phyloP scores from a whole-genome alignment of 1,139 yeast genomes.

The Scheffersomyces cryptocercus region DNA sequence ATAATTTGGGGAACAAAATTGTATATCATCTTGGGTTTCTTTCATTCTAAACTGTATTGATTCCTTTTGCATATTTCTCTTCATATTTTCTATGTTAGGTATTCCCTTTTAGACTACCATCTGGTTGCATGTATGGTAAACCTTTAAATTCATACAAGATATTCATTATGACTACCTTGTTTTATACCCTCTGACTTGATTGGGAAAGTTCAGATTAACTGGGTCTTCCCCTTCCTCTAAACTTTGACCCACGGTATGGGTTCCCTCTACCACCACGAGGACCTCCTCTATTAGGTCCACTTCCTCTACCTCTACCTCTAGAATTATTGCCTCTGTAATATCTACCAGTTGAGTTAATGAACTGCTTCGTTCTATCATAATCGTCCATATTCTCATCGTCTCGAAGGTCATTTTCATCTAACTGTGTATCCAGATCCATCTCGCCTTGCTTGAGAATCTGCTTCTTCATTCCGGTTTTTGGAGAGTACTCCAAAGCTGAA shows the following conservation, averaged over 20 bases:
- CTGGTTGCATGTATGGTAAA: too few species aligned
- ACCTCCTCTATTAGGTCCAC: conserved; percentile 10
- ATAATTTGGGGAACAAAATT: too few species aligned
- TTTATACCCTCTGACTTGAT: too few species aligned
- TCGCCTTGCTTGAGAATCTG: conserved; percentile 9
- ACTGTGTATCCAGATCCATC: conserved; percentile 2
- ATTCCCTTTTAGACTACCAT: too few species aligned
- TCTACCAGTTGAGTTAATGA: conserved; percentile 1
- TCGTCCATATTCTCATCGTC: conserved; percentile 8
- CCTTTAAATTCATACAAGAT: not conserved
- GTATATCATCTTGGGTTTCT: too few species aligned
- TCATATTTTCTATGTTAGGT: too few species aligned
- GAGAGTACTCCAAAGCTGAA: conserved; percentile 15
- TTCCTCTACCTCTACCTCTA: conserved; percentile 14
- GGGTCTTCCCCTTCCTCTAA: conserved; percentile 10
- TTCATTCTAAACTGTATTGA: too few species aligned
- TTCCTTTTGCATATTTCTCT: too few species aligned
- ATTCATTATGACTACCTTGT: conserved; percentile 7
- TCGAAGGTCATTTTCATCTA: conserved; percentile 10
- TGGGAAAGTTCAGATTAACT: too few species aligned
- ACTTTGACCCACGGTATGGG: not conserved
- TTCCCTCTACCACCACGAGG: conserved; percentile 17
- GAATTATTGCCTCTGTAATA: not conserved
- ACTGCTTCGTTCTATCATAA: conserved; percentile 1
- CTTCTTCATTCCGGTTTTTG: conserved; percentile 12